phyloP scores from a whole-genome alignment of 140 eudicot species.

The Senecio squalidus region DNA sequence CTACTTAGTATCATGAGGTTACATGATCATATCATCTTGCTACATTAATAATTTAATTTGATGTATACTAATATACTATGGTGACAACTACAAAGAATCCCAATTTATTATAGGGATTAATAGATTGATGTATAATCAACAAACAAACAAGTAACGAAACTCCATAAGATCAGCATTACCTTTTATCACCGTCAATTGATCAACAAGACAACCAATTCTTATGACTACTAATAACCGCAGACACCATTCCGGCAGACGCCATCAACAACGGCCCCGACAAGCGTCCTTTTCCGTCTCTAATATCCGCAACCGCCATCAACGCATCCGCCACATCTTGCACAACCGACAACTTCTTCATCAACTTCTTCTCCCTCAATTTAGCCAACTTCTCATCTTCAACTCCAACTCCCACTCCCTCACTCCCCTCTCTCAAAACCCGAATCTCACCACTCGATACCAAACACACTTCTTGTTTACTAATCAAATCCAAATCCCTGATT shows the following conservation, averaged over 20 bases:
- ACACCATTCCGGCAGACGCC: constrained; percentile 78
- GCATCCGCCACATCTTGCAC: constrained; percentile 88
- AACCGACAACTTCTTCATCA: constrained; percentile 66
- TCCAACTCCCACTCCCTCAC: constrained; percentile 29
- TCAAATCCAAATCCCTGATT: constrained; percentile 45
- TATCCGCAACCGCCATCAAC: constrained; percentile 85
- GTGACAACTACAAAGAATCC: no score
- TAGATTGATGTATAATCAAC: constrained; percentile 5
- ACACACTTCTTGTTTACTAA: constrained; percentile 49
- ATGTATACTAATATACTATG: no score
- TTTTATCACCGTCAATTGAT: neutral
- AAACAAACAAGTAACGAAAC: neutral
- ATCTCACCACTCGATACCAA: constrained; percentile 51
- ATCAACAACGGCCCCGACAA: constrained; percentile 56
- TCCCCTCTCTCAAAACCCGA: constrained; percentile 36
- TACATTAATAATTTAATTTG: no score
- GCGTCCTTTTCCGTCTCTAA: constrained; percentile 65
- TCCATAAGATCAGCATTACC: no score
- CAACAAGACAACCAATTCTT: constrained; percentile 91
- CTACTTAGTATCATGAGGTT: no score
- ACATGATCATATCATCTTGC: no score
- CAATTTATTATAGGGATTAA: neutral
- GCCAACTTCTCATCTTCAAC: constrained; percentile 38
- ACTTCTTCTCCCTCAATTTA: constrained; percentile 65
- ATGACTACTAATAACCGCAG: constrained; percentile 85